These are phyloP conservation scores for Verticillium tricorpus DNA, from an alignment of 2,329 filamentous ascomycete genomes.

Conservation along the genomic window DNA sequence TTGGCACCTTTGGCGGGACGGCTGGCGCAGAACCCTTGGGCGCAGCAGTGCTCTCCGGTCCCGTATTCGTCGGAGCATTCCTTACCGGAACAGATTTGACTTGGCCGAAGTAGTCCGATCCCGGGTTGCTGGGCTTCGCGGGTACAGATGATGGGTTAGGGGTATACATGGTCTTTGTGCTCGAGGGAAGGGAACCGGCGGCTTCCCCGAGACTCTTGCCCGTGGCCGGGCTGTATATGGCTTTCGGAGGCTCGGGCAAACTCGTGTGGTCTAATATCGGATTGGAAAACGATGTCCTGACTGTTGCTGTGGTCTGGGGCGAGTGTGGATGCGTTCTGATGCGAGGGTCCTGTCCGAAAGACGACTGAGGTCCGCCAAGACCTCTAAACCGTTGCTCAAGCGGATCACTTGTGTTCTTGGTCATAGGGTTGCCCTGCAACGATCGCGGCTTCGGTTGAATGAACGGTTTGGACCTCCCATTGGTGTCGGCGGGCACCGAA, in stretches of 20 bases:
- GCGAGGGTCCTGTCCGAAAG: slow-evolving; percentile 45
- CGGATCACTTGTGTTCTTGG: slow-evolving; percentile 36
- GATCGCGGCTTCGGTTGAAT: slow-evolving; percentile 65
- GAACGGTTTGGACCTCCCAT: slow-evolving; percentile 34
- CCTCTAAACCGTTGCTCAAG: slow-evolving; percentile 54
- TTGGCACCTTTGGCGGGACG: slow-evolving; percentile 25
- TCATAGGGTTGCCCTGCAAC: slow-evolving; percentile 52
- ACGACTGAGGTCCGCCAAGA: slow-evolving; percentile 39
- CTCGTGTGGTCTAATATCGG: slow-evolving; percentile 24
- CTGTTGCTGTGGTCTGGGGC: slow-evolving; percentile 30
- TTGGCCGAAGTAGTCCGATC: slow-evolving; percentile 28
- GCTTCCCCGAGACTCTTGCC: slow-evolving; percentile 47
- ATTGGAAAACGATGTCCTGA: neutral
- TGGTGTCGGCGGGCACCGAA: slow-evolving; percentile 2
- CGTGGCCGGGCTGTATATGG: slow-evolving; percentile 73
- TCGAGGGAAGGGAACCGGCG: slow-evolving; percentile 60
- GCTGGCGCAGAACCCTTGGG: neutral
- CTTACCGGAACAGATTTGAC: slow-evolving; percentile 19
- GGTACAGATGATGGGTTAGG: neutral
- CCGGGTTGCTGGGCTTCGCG: neutral
- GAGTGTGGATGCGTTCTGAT: slow-evolving; percentile 42
- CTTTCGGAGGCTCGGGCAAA: slow-evolving; percentile 58
- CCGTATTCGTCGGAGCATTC: neutral
- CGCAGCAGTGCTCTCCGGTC: too few species aligned
- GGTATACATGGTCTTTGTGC: slow-evolving; percentile 30